phyloP scores from a whole-genome alignment of 305 asterid genomes.

The Rubia peregrina region DNA sequence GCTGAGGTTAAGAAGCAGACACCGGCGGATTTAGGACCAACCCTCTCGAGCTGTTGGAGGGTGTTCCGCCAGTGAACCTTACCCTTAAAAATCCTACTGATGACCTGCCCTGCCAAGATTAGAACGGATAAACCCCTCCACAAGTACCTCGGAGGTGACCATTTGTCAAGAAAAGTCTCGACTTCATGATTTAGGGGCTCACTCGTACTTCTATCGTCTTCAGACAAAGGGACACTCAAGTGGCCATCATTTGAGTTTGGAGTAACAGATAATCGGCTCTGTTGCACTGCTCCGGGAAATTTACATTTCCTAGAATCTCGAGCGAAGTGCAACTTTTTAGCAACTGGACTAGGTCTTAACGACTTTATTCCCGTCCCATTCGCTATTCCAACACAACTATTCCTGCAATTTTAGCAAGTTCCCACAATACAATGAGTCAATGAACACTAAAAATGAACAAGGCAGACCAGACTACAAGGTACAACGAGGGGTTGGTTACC shows the following conservation, averaged over 20 bases:
- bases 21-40: slow-evolving; percentile 88
- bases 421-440: neutral
- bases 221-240: slow-evolving; percentile 36
- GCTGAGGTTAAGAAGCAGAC: slow-evolving; percentile 90
- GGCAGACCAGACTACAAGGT: neutral
- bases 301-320: slow-evolving; percentile 27
- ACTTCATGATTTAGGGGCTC: slow-evolving; percentile 27
- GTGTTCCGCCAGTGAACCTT: slow-evolving; percentile 79
- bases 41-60: slow-evolving; percentile 77
- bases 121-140: slow-evolving; percentile 82
- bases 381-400: slow-evolving; percentile 23
- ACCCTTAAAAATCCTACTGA: slow-evolving; percentile 47
- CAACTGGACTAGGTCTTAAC: slow-evolving; percentile 22
- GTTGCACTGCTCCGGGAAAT: slow-evolving; percentile 27
- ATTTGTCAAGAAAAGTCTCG: slow-evolving; percentile 41
- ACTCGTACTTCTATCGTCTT: slow-evolving; percentile 31
- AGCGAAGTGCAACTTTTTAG: slow-evolving; percentile 30
- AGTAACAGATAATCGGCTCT: slow-evolving; percentile 26
- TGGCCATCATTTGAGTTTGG: slow-evolving; percentile 49
- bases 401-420: slow-evolving; percentile 32
- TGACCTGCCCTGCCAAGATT: slow-evolving; percentile 72
- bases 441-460: neutral
- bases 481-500: slow-evolving; percentile 29
- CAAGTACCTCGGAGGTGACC: slow-evolving; percentile 87
- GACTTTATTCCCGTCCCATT: slow-evolving; percentile 20